Conservation (phyloP, 2,329 filamentous ascomycete genomes). For the Chrysoporthe austroafricana region DNA sequence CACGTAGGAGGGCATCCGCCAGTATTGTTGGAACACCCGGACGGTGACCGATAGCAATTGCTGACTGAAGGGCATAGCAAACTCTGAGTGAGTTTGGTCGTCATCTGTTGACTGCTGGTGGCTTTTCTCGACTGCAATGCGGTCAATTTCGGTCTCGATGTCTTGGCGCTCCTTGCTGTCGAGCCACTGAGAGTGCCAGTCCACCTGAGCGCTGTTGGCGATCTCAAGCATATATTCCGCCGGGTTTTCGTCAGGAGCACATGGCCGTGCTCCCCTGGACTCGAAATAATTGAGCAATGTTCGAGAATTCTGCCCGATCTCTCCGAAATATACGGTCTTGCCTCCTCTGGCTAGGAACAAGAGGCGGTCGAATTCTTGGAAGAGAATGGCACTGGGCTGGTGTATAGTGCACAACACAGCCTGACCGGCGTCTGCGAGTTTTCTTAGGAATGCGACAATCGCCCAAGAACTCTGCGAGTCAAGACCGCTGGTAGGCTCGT, state of each 20-base stretch:
- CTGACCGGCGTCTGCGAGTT: slow-evolving; percentile 60
- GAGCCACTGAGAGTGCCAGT: slow-evolving; percentile 73
- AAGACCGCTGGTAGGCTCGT: slow-evolving; percentile 64
- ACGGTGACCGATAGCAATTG: slow-evolving; percentile 69
- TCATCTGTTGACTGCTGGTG: slow-evolving; percentile 30
- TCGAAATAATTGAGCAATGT: slow-evolving; percentile 68
- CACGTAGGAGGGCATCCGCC: slow-evolving; percentile 78
- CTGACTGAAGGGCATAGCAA: slow-evolving; percentile 71
- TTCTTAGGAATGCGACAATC: slow-evolving; percentile 64
- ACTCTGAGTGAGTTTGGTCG: slow-evolving; percentile 59
- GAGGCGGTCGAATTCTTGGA: slow-evolving; percentile 62
- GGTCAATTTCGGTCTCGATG: slow-evolving; percentile 65
- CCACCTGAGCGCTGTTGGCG: slow-evolving; percentile 46
- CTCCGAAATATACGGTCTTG: slow-evolving; percentile 70
- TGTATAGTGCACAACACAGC: slow-evolving; percentile 60
- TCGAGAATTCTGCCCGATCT: slow-evolving; percentile 63
- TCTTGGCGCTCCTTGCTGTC: slow-evolving; percentile 53
- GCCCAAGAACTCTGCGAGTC: slow-evolving; percentile 68
- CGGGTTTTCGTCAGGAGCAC: slow-evolving; percentile 67
- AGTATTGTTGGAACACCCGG: slow-evolving; percentile 82
- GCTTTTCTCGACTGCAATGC: slow-evolving; percentile 58
- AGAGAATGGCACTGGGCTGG: slow-evolving; percentile 57
- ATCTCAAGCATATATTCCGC: slow-evolving; percentile 75
- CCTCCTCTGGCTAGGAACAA: slow-evolving; percentile 68
- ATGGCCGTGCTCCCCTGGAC: slow-evolving; percentile 62